Evolutionary conservation across 345 rosid species (phyloP).

Genomic region (Eutrema heterophyllum): DNA sequence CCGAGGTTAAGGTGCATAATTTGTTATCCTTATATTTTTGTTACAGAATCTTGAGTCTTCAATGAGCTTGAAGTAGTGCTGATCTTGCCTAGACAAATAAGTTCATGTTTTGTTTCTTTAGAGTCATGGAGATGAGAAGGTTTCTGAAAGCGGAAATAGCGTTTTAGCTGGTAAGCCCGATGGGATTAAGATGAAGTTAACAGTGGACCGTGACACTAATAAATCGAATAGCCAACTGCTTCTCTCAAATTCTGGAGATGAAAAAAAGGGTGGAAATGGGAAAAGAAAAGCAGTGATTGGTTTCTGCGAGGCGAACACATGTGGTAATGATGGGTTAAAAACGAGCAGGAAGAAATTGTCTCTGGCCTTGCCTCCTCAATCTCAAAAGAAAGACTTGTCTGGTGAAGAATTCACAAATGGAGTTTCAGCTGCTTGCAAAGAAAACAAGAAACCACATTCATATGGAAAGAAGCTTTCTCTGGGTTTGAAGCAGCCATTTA

Average conservation of each 20-base stretch:
- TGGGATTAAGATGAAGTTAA: conserved; percentile 34
- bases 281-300: conserved; percentile 18
- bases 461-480: conserved; percentile 46
- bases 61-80: background rate
- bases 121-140: conserved; percentile 30
- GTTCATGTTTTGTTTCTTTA: conserved; percentile 16
- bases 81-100: background rate
- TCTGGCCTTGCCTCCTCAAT: conserved; percentile 29
- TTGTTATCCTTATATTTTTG: background rate
- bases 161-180: conserved; percentile 15
- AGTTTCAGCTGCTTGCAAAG: conserved; percentile 9
- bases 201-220: background rate
- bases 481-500: conserved; percentile 29
- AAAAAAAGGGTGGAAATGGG: conserved; percentile 9
- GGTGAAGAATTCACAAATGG: conserved; percentile 13
- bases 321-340: background rate
- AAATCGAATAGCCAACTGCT: background rate
- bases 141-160: conserved; percentile 21
- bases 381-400: conserved; percentile 23
- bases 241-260: background rate
- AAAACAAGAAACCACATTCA: conserved; percentile 21
- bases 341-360: conserved; percentile 36
- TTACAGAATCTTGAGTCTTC: background rate
- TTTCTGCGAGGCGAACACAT: conserved; percentile 4
- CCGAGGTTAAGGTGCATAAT: conserved; percentile 20